Evolutionary conservation across 139 green algal species (phyloP).

Genomic region (Chlorella sp.): DNA sequence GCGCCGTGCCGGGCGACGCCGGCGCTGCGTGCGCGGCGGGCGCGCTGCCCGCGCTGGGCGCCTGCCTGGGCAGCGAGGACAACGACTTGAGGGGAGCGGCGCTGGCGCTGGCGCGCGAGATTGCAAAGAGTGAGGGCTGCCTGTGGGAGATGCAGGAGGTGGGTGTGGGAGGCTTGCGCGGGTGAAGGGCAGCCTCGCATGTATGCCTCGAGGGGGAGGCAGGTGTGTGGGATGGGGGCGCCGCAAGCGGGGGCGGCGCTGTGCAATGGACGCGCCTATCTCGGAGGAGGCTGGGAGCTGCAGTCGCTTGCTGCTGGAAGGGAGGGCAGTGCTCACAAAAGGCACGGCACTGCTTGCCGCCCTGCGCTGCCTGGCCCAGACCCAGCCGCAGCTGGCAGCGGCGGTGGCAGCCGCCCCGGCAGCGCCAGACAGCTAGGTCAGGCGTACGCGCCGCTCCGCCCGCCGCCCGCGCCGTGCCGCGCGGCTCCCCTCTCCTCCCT

Average conservation of each 20-base stretch:
- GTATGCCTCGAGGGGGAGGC: neutral
- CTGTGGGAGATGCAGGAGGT: conserved; percentile 20
- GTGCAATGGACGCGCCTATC: neutral
- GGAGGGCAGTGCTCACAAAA: neutral
- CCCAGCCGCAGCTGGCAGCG: too few species aligned
- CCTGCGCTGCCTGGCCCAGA: too few species aligned
- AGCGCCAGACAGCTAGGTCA: too few species aligned
- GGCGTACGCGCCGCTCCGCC: too few species aligned
- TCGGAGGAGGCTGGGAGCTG: neutral
- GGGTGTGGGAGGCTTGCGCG: neutral
- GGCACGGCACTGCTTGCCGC: too few species aligned
- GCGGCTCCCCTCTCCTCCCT: too few species aligned
- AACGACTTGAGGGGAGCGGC: conserved; percentile 47
- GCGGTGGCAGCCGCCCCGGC: too few species aligned
- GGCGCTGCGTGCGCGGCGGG: conserved; percentile 8
- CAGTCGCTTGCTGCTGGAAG: neutral
- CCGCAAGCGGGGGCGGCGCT: neutral
- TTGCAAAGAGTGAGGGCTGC: conserved; percentile 25
- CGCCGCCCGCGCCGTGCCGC: neutral
- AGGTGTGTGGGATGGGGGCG: conserved; percentile 7
- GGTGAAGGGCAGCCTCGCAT: neutral
- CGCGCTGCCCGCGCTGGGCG: neutral
- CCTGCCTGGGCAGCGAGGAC: conserved; percentile 11
- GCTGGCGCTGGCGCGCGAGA: conserved; percentile 39
- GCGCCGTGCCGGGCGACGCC: conserved; percentile 18